A percentile compares a stretch with the other conserved stretches of the same genome.
Conservation (phyloP, 108 stramenopile genomes). For the Hondaea fermentalgiana region DNA sequence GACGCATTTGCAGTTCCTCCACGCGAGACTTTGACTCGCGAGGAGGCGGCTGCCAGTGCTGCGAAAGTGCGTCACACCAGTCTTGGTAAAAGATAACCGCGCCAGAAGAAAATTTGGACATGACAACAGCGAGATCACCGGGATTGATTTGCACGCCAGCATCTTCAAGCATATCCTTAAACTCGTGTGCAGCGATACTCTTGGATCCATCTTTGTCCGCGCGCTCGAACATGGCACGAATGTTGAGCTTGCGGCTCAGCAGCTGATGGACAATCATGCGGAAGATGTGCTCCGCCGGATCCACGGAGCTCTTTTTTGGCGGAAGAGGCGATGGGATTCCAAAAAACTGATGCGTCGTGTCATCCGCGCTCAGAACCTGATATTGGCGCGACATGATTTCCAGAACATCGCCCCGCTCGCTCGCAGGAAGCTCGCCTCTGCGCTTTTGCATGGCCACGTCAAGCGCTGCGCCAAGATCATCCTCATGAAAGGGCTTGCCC, state of each 20-base stretch:
- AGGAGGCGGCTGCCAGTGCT: neutral
- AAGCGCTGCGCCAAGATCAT: constrained; percentile 18
- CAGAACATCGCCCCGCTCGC: neutral
- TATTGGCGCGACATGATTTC: neutral
- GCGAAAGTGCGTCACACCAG: neutral
- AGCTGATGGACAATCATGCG: neutral
- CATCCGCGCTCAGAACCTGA: neutral
- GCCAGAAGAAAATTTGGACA: neutral
- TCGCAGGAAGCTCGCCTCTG: neutral
- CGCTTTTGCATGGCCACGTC: neutral
- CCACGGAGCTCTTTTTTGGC: neutral
- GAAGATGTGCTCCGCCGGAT: neutral
- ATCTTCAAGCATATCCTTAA: neutral
- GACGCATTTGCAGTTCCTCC: neutral
- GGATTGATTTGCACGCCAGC: neutral
- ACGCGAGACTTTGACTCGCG: neutral
- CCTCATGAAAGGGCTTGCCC: neutral
- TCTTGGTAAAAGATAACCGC: neutral
- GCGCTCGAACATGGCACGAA: neutral
- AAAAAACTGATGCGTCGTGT: neutral
- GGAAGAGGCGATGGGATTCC: neutral
- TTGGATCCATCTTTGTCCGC: constrained; percentile 1
- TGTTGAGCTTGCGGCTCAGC: neutral
- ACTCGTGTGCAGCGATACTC: neutral
- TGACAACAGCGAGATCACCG: neutral